Percentiles rank a stretch among this genome's conserved stretches.
Evolutionary conservation across 768 basidiomycete genomes (phyloP).

Genomic region (Porphyrellus cyaneotinctus): DNA sequence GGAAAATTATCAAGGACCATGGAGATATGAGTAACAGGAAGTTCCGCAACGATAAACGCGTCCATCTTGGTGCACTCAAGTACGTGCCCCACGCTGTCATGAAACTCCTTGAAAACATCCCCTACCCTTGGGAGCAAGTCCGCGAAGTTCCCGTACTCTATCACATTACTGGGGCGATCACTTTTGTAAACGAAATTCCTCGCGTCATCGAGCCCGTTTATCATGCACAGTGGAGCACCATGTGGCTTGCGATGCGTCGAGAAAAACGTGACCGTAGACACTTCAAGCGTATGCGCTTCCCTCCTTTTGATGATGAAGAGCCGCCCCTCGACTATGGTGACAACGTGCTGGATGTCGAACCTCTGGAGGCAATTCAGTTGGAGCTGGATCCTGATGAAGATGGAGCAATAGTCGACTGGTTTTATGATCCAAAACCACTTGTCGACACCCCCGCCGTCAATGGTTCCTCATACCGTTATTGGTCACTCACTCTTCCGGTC

Average conservation of each 20-base stretch:
- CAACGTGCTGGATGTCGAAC: conserved; percentile 97
- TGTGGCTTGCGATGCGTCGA: conserved; percentile 99
- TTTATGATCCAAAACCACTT: conserved; percentile 95
- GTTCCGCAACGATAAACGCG: conserved; percentile 98
- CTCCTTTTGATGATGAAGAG: conserved; percentile 98
- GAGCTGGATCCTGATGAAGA: conserved; percentile 94
- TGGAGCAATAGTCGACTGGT: conserved; percentile 90
- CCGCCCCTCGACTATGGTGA: conserved; percentile 99
- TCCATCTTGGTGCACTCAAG: conserved; percentile 95
- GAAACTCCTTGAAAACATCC: conserved; percentile 98
- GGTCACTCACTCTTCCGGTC: conserved; percentile 87
- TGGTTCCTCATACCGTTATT: conserved; percentile 89
- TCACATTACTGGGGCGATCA: conserved; percentile 99
- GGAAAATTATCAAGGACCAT: conserved; percentile 99
- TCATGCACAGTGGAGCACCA: conserved; percentile 98
- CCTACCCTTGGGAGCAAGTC: conserved; percentile 98
- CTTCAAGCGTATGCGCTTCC: conserved; percentile 99
- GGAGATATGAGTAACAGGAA: conserved; percentile 99
- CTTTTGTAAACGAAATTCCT: conserved; percentile 98
- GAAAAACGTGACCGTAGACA: conserved; percentile 98
- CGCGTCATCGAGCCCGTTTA: conserved; percentile 96
- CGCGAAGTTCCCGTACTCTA: conserved; percentile 98
- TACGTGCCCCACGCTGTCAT: conserved; percentile 99
- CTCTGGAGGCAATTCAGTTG: conserved; percentile 94
- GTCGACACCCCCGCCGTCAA: conserved; percentile 88